phyloP scores from a whole-genome alignment of 176 grass and related monocot genomes.

The Carex littledalei region DNA sequence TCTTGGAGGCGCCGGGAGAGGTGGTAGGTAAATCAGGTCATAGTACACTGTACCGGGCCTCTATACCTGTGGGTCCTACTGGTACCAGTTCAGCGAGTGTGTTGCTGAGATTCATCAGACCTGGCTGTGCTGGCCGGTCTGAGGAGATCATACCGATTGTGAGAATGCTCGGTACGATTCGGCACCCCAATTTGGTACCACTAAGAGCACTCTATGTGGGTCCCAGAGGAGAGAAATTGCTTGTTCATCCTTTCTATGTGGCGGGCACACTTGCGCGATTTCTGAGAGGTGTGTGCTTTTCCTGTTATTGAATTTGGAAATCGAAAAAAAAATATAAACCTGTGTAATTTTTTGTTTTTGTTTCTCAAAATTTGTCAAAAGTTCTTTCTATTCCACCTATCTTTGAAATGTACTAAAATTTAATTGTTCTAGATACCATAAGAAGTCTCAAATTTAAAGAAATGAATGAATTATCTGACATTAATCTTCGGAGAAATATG shows the following conservation, averaged over 20 bases:
- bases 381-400: neutral
- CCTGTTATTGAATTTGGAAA: neutral
- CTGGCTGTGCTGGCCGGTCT: slow-evolving; percentile 42
- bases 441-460: neutral
- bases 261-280: slow-evolving; percentile 69
- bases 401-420: neutral
- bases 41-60: slow-evolving; percentile 81
- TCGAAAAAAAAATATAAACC: too few species aligned
- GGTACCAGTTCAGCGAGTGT: slow-evolving; percentile 37
- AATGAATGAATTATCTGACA: neutral
- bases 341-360: neutral
- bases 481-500: neutral
- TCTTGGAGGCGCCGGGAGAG: slow-evolving; percentile 90
- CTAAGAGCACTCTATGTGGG: slow-evolving; percentile 76
- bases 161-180: slow-evolving; percentile 39
- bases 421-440: neutral
- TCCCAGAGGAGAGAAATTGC: slow-evolving; percentile 81
- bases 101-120: slow-evolving; percentile 71
- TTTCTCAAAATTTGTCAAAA: neutral
- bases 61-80: slow-evolving; percentile 22
- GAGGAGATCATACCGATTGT: slow-evolving; percentile 47
- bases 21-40: slow-evolving; percentile 77
- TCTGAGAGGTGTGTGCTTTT: slow-evolving; percentile 41
- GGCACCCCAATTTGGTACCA: slow-evolving; percentile 79
- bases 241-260: slow-evolving; percentile 81